Percentiles rank a stretch among this genome's conserved stretches.
Evolutionary conservation across 164 flowering plant genomes (phyloP).

Genomic region (Macadamia tetraphylla): DNA sequence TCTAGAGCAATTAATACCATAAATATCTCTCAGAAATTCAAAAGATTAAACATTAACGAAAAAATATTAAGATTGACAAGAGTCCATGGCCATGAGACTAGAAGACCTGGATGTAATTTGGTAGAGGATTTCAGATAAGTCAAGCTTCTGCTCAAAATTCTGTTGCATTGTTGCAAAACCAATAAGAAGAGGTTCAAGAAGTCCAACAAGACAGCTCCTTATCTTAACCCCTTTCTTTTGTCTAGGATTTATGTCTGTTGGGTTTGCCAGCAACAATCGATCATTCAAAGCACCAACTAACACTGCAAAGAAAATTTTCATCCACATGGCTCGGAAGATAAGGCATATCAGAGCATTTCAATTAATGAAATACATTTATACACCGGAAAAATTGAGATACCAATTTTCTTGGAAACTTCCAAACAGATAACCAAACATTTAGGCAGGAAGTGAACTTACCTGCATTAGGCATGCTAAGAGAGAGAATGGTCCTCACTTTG

Average conservation of each 20-base stretch:
- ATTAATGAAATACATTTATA: not conserved
- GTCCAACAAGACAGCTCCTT: slow-evolving; percentile 90
- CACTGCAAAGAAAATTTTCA: slow-evolving; percentile 45
- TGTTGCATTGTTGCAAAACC: slow-evolving; percentile 98
- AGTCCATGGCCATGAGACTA: not conserved
- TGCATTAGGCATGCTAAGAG: slow-evolving; percentile 76
- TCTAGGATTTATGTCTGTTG: slow-evolving; percentile 82
- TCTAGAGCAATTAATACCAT: not conserved
- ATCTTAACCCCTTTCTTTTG: slow-evolving; percentile 92
- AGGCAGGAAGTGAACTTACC: slow-evolving; percentile 30
- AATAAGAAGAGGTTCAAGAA: slow-evolving; percentile 97
- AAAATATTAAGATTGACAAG: not conserved
- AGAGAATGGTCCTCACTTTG: slow-evolving; percentile 82
- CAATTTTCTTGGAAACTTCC: not conserved
- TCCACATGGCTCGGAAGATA: slow-evolving; percentile 1
- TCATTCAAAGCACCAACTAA: slow-evolving; percentile 94
- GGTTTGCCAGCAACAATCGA: slow-evolving; percentile 74
- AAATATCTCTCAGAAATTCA: not conserved
- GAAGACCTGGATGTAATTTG: slow-evolving; percentile 93
- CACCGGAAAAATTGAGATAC: not conserved
- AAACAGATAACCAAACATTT: not conserved
- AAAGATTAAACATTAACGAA: not conserved
- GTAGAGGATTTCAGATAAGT: slow-evolving; percentile 81
- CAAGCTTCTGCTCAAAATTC: slow-evolving; percentile 92
- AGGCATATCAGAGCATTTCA: not conserved